A percentile compares a stretch with the other conserved stretches of the same genome.
Evolutionary conservation across 345 rosid species (phyloP).

Genomic region (Linum lewisii): DNA sequence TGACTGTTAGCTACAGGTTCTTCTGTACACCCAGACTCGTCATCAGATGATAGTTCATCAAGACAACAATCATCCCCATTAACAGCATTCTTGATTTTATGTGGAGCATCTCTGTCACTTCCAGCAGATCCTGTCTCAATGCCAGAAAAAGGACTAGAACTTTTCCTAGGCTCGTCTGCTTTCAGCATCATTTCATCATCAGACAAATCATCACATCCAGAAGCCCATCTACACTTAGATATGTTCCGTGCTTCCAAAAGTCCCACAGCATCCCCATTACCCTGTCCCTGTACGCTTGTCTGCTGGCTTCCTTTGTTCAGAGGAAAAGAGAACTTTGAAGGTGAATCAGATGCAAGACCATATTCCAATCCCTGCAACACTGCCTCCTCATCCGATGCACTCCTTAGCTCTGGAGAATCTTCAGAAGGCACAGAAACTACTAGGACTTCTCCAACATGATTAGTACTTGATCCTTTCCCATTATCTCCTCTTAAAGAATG

Average conservation of each 20-base stretch:
- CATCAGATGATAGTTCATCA: conserved; percentile 5
- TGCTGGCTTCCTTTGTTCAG: too few species aligned
- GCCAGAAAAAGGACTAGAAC: conserved; percentile 28
- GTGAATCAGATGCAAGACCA: too few species aligned
- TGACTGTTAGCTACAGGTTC: conserved; percentile 17
- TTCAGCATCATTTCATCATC: conserved; percentile 19
- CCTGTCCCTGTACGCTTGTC: conserved; percentile 21
- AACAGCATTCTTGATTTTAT: conserved; percentile 22
- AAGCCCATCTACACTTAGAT: conserved; percentile 62
- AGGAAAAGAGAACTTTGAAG: too few species aligned
- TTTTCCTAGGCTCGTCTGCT: conserved; percentile 15
- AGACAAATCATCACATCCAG: conserved; percentile 23
- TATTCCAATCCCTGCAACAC: too few species aligned
- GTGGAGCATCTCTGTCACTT: conserved; percentile 19
- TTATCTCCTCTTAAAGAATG: conserved; percentile 11
- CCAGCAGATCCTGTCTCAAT: conserved; percentile 19
- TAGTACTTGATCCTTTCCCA: conserved; percentile 9
- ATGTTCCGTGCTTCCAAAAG: conserved; percentile 27
- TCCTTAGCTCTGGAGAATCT: too few species aligned
- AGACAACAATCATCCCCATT: conserved; percentile 17
- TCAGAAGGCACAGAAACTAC: conserved; percentile 11
- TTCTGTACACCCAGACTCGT: conserved; percentile 15
- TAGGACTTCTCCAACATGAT: conserved; percentile 15
- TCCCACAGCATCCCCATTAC: conserved; percentile 33
- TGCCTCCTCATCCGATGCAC: too few species aligned